Conservation (phyloP, 208 protist species). For the Willaertia magna region DNA sequence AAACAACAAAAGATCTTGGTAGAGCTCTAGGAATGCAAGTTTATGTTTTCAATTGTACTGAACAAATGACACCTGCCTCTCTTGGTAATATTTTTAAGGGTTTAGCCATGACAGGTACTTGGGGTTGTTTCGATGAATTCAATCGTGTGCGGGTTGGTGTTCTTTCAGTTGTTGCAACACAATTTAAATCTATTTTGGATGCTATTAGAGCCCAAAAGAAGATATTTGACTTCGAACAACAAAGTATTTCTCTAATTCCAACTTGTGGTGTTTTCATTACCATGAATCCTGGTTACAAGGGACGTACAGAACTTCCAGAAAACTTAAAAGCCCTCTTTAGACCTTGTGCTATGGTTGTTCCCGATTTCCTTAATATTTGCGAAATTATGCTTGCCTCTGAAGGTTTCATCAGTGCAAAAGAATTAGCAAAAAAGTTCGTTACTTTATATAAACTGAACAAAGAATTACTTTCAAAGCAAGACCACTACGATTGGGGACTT, state of each 20-base stretch:
- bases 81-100: conserved; percentile 94
- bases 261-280: conserved; percentile 89
- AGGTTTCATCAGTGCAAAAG: conserved; percentile 85
- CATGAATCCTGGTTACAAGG: conserved; percentile 92
- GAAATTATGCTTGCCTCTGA: conserved; percentile 96
- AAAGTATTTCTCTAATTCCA: conserved; percentile 72
- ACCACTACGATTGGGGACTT: conserved; percentile 98
- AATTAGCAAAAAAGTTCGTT: conserved; percentile 93
- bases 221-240: conserved; percentile 83
- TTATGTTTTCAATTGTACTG: conserved; percentile 91
- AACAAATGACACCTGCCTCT: conserved; percentile 95
- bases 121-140: conserved; percentile 94
- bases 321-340: conserved; percentile 92
- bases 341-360: conserved; percentile 93
- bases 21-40: conserved; percentile 79
- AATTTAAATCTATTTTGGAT: conserved; percentile 92
- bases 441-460: conserved; percentile 89
- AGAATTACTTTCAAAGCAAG: conserved; percentile 89
- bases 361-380: conserved; percentile 94
- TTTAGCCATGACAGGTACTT: conserved; percentile 82
- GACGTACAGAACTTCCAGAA: conserved; percentile 88
- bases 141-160: conserved; percentile 89
- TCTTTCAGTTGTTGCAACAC: conserved; percentile 93
- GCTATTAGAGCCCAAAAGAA: conserved; percentile 85
- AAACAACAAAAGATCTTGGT: conserved; percentile 84